These are phyloP conservation scores for Shiraia bambusicola DNA, from an alignment of 2,329 filamentous ascomycete species.

Conservation along the genomic window DNA sequence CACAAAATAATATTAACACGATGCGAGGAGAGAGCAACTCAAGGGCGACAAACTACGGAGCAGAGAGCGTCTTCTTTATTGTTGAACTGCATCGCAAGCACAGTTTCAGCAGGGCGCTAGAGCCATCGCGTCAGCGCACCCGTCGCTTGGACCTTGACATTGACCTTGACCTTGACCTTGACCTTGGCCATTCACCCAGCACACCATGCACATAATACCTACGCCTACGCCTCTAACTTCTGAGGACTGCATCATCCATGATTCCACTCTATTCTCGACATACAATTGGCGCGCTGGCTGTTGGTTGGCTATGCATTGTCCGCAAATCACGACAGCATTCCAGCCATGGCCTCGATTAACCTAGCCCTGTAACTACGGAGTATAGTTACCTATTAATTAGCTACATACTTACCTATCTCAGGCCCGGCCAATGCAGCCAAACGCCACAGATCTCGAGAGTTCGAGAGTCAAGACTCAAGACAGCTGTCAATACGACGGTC, in stretches of 20 bases:
- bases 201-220: too few species aligned
- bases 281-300: neutral
- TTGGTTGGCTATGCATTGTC: neutral
- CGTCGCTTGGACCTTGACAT: neutral
- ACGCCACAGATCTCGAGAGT: constrained; percentile 3
- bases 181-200: too few species aligned
- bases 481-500: neutral
- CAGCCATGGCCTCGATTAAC: neutral
- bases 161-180: too few species aligned
- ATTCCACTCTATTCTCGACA: constrained; percentile 1
- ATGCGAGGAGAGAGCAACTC: neutral
- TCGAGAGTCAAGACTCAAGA: too few species aligned
- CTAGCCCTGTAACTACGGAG: neutral
- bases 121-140: neutral
- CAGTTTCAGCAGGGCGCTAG: constrained; percentile 6
- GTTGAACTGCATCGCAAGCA: neutral
- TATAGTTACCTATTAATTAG: too few species aligned
- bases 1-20: neutral
- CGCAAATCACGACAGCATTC: constrained; percentile 6
- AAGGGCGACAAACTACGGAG: neutral
- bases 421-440: neutral
- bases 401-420: too few species aligned
- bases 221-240: neutral
- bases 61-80: neutral
- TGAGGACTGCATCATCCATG: neutral